These are phyloP conservation scores for Cyclotella cryptica DNA, from an alignment of 108 stramenopile genomes.

Conservation along the genomic window DNA sequence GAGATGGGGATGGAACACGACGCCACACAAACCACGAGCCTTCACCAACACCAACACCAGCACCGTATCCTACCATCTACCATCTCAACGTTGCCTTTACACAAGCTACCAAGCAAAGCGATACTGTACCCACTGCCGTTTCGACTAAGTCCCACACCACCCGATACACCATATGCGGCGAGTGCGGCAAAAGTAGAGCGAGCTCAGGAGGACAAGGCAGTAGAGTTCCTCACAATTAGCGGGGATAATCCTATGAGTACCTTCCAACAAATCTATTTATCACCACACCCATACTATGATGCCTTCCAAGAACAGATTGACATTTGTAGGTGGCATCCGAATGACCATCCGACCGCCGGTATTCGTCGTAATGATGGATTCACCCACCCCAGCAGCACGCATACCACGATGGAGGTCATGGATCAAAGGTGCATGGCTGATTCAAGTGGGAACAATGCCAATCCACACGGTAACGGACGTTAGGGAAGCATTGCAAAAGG, in stretches of 20 bases:
- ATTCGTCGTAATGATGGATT: background rate
- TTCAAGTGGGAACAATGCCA: background rate
- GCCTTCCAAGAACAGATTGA: background rate
- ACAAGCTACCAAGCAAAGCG: no score
- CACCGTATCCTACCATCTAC: no score
- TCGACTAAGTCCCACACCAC: no score
- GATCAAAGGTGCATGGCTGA: background rate
- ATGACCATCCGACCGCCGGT: no score
- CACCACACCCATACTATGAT: constrained; percentile 2
- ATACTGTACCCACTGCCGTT: no score
- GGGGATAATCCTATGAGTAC: background rate
- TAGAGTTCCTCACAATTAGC: background rate
- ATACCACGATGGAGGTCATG: background rate
- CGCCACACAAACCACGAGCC: background rate
- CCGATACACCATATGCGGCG: no score
- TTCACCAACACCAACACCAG: background rate
- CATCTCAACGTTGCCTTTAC: no score
- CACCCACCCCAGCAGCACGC: no score
- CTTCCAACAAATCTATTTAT: background rate
- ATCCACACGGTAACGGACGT: background rate
- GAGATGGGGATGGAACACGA: background rate
- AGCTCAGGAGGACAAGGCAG: background rate
- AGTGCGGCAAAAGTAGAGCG: background rate
- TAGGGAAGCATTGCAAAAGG: background rate
- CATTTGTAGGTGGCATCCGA: no score